A percentile compares a stretch with the other conserved stretches of the same genome.
These are phyloP conservation scores for Teunomyces barrocoloradensis DNA, from an alignment of 805 yeast genomes.

Conservation along the genomic window DNA sequence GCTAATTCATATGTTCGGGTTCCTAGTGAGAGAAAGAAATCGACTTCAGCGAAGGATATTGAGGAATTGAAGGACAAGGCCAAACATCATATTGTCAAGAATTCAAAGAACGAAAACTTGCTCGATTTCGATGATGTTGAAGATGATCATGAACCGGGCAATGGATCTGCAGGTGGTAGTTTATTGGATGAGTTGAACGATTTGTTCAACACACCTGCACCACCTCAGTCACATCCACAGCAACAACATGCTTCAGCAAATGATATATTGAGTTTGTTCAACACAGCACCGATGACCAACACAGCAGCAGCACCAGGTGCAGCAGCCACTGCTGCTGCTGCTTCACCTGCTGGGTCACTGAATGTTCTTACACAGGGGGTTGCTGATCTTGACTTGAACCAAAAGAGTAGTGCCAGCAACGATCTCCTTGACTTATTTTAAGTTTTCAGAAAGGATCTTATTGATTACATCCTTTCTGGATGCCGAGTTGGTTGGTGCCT, in stretches of 20 bases:
- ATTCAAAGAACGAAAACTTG: constrained; percentile 71
- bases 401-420: constrained; percentile 15
- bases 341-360: not conserved
- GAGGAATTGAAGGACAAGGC: constrained; percentile 81
- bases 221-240: constrained; percentile 11
- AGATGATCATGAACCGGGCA: constrained; percentile 13
- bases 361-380: constrained; percentile 2
- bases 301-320: not conserved
- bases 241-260: constrained; percentile 18
- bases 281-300: constrained; percentile 8
- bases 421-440: constrained; percentile 41
- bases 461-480: constrained; percentile 5
- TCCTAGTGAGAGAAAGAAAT: constrained; percentile 12
- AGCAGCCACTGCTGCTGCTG: constrained; percentile 6
- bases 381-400: not conserved
- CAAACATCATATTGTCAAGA: constrained; percentile 65
- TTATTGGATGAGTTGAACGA: constrained; percentile 76
- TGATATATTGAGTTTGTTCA: constrained; percentile 50
- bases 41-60: constrained; percentile 36
- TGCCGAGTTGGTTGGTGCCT: not conserved
- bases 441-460: constrained; percentile 3
- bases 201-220: constrained; percentile 49
- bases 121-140: constrained; percentile 80
- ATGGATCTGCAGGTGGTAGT: constrained; percentile 14
- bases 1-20: constrained; percentile 6